These are phyloP conservation scores for Bruguiera sexangula DNA, from an alignment of 345 rosid species.

Conservation along the genomic window DNA sequence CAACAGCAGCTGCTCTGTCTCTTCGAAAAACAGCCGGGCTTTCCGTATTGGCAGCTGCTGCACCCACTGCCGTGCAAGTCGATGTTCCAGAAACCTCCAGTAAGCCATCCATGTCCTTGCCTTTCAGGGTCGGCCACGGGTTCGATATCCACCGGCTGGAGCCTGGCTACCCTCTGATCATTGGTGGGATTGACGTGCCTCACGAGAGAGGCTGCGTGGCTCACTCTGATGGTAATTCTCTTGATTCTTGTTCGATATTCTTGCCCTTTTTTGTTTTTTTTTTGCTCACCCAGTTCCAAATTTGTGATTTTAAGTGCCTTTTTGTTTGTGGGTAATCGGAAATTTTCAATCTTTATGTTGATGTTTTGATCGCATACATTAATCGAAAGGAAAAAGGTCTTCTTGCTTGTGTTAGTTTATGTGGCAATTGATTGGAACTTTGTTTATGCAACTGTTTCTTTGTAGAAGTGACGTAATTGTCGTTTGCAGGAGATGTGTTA, in stretches of 20 bases:
- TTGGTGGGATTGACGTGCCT: conserved; percentile 90
- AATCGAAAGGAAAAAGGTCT: too few species aligned
- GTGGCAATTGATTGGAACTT: not conserved
- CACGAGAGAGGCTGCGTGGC: conserved; percentile 98
- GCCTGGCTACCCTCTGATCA: conserved; percentile 90
- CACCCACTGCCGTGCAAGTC: conserved; percentile 42
- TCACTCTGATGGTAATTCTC: conserved; percentile 78
- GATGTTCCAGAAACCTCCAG: conserved; percentile 39
- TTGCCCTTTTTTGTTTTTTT: not conserved
- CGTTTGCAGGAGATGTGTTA: conserved; percentile 81
- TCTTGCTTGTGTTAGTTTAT: not conserved
- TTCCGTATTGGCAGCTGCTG: conserved; percentile 28
- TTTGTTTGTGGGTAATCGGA: not conserved
- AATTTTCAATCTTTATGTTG: too few species aligned
- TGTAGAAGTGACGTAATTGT: not conserved
- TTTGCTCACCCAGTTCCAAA: not conserved
- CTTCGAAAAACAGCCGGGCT: conserved; percentile 16
- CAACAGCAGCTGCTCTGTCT: conserved; percentile 13
- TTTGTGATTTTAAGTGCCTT: not conserved
- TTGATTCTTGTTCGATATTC: not conserved
- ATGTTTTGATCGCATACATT: too few species aligned
- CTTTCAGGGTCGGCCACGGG: conserved; percentile 91
- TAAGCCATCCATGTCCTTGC: conserved; percentile 50
- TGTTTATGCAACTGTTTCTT: not conserved
- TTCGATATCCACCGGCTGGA: conserved; percentile 91